Base-by-base conservation (phyloP, 192 early-diverging fungal genomes). In the Podila minutissima region DNA sequence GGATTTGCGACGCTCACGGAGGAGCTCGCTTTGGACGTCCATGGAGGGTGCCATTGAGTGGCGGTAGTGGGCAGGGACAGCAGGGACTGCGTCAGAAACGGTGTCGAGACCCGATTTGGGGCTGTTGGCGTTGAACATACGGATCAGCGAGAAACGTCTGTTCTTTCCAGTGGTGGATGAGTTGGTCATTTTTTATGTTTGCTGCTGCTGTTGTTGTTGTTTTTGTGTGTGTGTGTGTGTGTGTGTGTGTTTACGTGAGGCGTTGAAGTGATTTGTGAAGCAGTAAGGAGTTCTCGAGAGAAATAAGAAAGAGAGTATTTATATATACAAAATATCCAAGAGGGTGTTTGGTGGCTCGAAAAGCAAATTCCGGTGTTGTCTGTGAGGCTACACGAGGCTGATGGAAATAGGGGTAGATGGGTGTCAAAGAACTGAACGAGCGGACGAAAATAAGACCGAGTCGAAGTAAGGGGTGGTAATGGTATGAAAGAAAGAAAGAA, bases 1-100 rank as follows among this genome's bases (percentile, higher is more conserved):
- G 26, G 77, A 81, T 60, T 72, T 72, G 58, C 77, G 77, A 55
- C 77, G 77, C 53, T 81, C 71, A 24, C 66, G 61, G 51, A 72
- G 28, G 59, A 81, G 62, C 55, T 81, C 61, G 55, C 29, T 62
- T 66, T 81, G 77, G 66, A 81, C 65, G 19, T 76, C 71, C 65
- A 72, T 72, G 4, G 75, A 67, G 0, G 75, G 70, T 0, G 65
- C 66, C 77, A 81, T 81, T 7, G 77, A 81, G 48, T 81, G 77
- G 55, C 77, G 77, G 35, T 69, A 81, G 61, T 69, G 58, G 12
- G 66, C 62, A 24, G 77, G 69, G 35, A 73, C 35, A 1, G 64
- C 22, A 2, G 77, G 77, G n/a, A 73, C 71, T 12, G 65, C 22
- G 15, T 22, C 38, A 7, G 62, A 59, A 51, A 58, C 61, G 20